These are phyloP conservation scores for Haematococcus sp. DNA, from an alignment of 139 green algal genomes.

Conservation along the genomic window DNA sequence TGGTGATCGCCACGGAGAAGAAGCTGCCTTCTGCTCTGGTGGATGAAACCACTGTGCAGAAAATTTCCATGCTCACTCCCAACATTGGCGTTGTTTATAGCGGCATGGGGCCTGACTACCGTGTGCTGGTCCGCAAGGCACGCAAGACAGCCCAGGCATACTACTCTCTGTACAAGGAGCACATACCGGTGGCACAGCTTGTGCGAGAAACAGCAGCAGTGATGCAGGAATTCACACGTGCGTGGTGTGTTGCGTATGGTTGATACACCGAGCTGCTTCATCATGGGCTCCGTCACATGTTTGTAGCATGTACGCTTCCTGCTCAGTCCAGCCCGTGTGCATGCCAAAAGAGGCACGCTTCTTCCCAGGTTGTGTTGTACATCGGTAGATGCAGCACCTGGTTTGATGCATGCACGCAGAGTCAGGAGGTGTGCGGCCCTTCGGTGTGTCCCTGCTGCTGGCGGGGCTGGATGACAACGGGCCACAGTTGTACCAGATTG, in stretches of 20 bases:
- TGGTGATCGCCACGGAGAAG: conserved; percentile 99
- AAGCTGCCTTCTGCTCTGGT: conserved; percentile 92
- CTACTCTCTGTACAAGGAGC: conserved; percentile 91
- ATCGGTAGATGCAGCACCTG: not conserved
- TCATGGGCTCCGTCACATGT: not conserved
- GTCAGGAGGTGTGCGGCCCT: conserved; percentile 92
- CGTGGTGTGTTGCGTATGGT: conserved; percentile 29
- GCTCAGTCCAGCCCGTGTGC: no score
- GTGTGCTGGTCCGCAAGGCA: conserved; percentile 92
- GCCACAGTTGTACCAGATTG: conserved; percentile 98
- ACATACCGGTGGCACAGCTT: conserved; percentile 96
- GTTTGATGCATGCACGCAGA: conserved; percentile 62
- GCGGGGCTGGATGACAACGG: conserved; percentile 93
- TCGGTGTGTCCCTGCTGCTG: conserved; percentile 96
- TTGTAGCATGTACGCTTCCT: no score
- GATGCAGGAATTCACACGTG: conserved; percentile 99
- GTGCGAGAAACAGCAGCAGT: conserved; percentile 94
- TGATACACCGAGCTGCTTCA: no score
- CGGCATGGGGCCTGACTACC: conserved; percentile 97
- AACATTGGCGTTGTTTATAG: conserved; percentile 97
- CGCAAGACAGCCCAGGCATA: conserved; percentile 89
- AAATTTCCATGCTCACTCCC: conserved; percentile 87
- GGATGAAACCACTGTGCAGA: conserved; percentile 88
- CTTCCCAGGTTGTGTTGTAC: not conserved
- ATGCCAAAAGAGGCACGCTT: no score